These are phyloP conservation scores for Aureobasidium sp. DNA, from an alignment of 2,329 filamentous ascomycete genomes.

Conservation along the genomic window DNA sequence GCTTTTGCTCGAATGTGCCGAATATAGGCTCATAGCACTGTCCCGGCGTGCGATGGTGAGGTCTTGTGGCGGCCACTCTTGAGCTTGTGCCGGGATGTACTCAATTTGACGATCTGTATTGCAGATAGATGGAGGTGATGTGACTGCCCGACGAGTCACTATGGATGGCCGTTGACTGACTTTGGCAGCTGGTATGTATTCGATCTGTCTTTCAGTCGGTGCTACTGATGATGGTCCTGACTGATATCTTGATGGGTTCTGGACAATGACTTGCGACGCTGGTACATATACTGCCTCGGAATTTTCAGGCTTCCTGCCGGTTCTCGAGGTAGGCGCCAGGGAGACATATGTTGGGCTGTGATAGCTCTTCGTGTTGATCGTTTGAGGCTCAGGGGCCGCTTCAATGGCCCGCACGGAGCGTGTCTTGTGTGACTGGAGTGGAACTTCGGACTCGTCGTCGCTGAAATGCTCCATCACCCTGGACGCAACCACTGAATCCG, in stretches of 20 bases:
- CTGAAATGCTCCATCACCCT: conserved; percentile 19
- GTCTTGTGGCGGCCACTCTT: not conserved
- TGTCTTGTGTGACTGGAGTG: conserved; percentile 10
- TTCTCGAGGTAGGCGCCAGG: conserved; percentile 19
- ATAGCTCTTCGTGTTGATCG: conserved; percentile 25
- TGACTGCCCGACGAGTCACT: conserved; percentile 17
- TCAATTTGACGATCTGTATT: conserved; percentile 19
- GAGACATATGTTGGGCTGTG: conserved; percentile 28
- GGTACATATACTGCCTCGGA: not conserved
- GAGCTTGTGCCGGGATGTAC: not conserved
- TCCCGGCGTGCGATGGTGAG: conserved; percentile 21
- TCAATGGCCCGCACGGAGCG: conserved; percentile 32
- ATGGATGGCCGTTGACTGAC: conserved; percentile 22
- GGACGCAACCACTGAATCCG: conserved; percentile 25
- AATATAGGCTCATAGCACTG: conserved; percentile 19
- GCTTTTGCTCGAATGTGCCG: conserved; percentile 19
- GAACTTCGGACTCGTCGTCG: conserved; percentile 26
- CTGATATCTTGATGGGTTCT: not conserved
- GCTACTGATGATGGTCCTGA: conserved; percentile 20
- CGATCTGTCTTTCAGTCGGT: conserved; percentile 20
- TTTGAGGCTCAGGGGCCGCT: conserved; percentile 18
- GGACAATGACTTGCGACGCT: not conserved
- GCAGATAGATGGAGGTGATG: conserved; percentile 24
- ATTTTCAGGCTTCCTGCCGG: not conserved
- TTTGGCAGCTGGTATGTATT: conserved; percentile 30